These are phyloP conservation scores for Botrytis squamosa DNA, from an alignment of 2,329 filamentous ascomycete genomes.

Conservation along the genomic window DNA sequence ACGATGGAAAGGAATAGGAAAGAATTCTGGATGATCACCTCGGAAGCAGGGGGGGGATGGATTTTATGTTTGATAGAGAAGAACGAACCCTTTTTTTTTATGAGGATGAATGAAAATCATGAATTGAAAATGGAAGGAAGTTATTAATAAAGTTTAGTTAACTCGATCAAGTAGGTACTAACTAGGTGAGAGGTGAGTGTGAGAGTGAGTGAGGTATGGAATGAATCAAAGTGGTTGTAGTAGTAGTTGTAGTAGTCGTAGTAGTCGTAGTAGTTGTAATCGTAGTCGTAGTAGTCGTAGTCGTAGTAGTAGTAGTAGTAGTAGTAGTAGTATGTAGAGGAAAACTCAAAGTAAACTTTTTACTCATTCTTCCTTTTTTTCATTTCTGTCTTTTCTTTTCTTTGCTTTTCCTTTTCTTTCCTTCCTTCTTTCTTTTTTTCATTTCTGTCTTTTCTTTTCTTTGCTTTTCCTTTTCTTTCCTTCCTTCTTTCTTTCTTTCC, in stretches of 20 bases:
- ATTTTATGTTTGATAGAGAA: neutral
- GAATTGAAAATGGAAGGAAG: neutral
- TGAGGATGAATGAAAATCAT: neutral
- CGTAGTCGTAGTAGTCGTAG: no score
- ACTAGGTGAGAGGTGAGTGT: no score
- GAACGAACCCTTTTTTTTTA: neutral
- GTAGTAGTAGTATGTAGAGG: neutral
- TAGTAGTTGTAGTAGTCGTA: no score
- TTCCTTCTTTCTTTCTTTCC: neutral
- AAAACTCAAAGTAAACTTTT: neutral
- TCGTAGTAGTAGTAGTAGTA: no score
- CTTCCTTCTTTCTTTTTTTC: neutral
- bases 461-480: neutral
- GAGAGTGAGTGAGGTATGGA: no score
- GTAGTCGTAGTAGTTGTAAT: no score
- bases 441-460: neutral
- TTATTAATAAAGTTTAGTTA: neutral
- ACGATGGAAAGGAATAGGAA: constrained; percentile 27
- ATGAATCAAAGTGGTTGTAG: no score
- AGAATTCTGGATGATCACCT: constrained; percentile 32
- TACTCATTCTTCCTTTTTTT: neutral
- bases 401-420: neutral
- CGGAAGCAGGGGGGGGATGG: constrained; percentile 19
- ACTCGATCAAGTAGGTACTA: neutral
- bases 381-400: neutral